Percentiles rank a stretch among this genome's conserved stretches.
Conservation (phyloP, 2,329 filamentous ascomycete genomes). For the Daldinia sp. region DNA sequence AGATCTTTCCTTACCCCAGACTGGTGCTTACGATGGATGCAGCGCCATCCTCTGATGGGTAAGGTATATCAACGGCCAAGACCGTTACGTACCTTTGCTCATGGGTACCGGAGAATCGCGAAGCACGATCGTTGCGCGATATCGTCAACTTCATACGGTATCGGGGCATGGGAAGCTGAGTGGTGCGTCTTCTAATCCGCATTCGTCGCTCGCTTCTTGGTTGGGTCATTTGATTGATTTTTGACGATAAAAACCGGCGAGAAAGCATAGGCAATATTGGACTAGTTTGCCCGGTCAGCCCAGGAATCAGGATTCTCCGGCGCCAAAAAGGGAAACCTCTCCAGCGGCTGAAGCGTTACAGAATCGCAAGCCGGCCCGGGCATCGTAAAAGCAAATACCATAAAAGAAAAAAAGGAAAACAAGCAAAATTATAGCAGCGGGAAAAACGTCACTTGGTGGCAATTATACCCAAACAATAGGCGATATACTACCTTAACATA, state of each 20-base stretch:
- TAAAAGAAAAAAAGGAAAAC: not conserved
- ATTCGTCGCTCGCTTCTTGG: constrained; percentile 19
- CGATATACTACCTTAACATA: constrained; percentile 14
- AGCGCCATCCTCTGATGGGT: constrained; percentile 42
- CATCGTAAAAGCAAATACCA: constrained; percentile 18
- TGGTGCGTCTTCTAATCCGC: constrained; percentile 20
- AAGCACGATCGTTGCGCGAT: constrained; percentile 29
- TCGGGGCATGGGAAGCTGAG: constrained; percentile 22
- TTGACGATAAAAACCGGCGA: constrained; percentile 21
- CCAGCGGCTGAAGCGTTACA: constrained; percentile 37
- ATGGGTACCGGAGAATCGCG: constrained; percentile 25
- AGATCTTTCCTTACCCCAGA: constrained; percentile 46
- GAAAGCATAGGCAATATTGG: constrained; percentile 21
- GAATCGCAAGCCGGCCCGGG: constrained; percentile 31
- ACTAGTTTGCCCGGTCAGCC: constrained; percentile 18
- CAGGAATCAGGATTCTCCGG: constrained; percentile 30
- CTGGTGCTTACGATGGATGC: constrained; percentile 45
- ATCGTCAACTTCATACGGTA: constrained; percentile 34
- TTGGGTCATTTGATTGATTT: constrained; percentile 27
- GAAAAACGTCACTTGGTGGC: constrained; percentile 39
- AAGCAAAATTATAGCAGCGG: constrained; percentile 17
- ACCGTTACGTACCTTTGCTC: constrained; percentile 36
- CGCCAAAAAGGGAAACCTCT: constrained; percentile 26
- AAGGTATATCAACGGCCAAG: constrained; percentile 43
- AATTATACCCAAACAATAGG: constrained; percentile 27